phyloP scores from a whole-genome alignment of 2,329 filamentous ascomycete genomes.

The Claviceps purpurea region DNA sequence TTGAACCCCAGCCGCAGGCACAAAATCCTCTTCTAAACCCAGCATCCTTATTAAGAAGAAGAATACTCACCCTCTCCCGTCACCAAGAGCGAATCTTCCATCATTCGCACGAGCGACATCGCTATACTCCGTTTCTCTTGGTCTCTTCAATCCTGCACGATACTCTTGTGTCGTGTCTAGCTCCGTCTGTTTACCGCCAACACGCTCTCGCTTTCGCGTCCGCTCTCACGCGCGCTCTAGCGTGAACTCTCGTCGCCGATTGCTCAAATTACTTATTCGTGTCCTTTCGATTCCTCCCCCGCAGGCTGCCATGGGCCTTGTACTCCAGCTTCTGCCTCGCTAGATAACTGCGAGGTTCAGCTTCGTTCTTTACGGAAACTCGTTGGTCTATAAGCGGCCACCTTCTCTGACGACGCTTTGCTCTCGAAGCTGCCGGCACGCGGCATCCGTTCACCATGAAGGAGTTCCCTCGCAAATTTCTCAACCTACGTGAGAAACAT shows the following conservation, averaged over 20 bases:
- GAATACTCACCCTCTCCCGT: neutral
- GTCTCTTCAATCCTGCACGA: neutral
- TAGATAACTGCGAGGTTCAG: conserved; percentile 17
- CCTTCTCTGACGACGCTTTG: neutral
- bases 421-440: neutral
- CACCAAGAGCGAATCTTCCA: neutral
- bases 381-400: neutral
- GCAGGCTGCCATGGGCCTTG: conserved; percentile 18
- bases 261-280: neutral
- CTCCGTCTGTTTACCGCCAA: neutral
- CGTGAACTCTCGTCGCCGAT: neutral
- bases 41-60: neutral
- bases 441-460: conserved; percentile 27
- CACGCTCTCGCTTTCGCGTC: neutral
- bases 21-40: neutral
- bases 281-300: neutral
- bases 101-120: neutral
- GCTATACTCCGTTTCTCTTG: neutral
- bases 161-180: neutral
- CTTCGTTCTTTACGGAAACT: conserved; percentile 3
- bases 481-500: conserved; percentile 56
- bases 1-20: neutral
- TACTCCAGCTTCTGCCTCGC: conserved; percentile 17
- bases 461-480: conserved; percentile 48
- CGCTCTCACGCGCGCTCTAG: neutral